Percentiles rank a stretch among this genome's conserved stretches.
Evolutionary conservation across 495 filamentous ascomycete genomes (phyloP).

Genomic region (Astrothelium macrocarpum): DNA sequence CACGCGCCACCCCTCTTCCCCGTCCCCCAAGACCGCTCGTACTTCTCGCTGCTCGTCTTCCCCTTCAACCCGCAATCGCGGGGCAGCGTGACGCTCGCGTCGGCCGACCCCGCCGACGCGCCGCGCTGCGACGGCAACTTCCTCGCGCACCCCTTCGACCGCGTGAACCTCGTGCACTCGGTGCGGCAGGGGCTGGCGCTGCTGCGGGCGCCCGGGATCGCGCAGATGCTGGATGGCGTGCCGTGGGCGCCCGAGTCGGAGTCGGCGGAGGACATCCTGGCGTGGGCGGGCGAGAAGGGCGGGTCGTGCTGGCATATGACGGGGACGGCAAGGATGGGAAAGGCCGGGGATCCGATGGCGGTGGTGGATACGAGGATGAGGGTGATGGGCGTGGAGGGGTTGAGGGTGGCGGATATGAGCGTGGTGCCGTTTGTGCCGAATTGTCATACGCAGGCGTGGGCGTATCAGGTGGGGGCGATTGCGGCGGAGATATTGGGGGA

Average conservation of each 20-base stretch:
- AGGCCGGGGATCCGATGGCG: slow-evolving; percentile 5
- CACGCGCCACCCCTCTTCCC: slow-evolving; percentile 12
- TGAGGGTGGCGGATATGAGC: slow-evolving; percentile 23
- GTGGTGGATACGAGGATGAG: slow-evolving; percentile 18
- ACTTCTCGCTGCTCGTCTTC: slow-evolving; percentile 28
- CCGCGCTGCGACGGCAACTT: slow-evolving; percentile 50
- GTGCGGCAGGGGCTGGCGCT: slow-evolving; percentile 10
- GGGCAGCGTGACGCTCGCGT: slow-evolving; percentile 47
- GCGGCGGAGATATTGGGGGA: slow-evolving; percentile 14
- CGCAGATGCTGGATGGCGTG: neutral
- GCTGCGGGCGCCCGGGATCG: slow-evolving; percentile 3
- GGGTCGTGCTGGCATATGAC: slow-evolving; percentile 17
- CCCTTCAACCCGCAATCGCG: slow-evolving; percentile 29
- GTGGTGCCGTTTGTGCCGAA: slow-evolving; percentile 16
- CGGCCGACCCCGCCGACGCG: slow-evolving; percentile 44
- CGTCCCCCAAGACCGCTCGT: slow-evolving; percentile 14
- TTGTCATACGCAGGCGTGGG: slow-evolving; percentile 10
- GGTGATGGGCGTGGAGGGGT: slow-evolving; percentile 16
- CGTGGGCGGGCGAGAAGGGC: neutral
- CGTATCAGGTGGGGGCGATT: slow-evolving; percentile 21
- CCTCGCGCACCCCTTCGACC: slow-evolving; percentile 29
- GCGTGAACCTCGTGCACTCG: slow-evolving; percentile 6
- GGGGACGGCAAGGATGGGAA: slow-evolving; percentile 22
- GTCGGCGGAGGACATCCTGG: slow-evolving; percentile 13
- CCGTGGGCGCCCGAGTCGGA: slow-evolving; percentile 2